Evolutionary conservation across 768 basidiomycete genomes (phyloP).

Genomic region (Calvatia gigantea): DNA sequence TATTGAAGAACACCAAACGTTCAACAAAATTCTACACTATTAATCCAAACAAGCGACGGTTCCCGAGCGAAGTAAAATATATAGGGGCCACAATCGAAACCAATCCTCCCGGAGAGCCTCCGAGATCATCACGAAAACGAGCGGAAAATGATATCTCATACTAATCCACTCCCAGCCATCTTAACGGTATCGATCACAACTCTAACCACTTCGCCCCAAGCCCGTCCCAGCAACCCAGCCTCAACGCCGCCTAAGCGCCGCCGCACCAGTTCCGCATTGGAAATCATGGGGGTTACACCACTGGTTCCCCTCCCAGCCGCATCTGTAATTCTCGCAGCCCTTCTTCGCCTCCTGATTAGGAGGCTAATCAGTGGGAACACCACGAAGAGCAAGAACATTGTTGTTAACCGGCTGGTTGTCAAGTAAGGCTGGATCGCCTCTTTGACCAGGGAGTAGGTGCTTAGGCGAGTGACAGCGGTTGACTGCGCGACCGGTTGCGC

Average conservation of each 20-base stretch:
- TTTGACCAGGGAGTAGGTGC: conserved; percentile 40
- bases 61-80: background rate
- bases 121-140: background rate
- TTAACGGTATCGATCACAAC: conserved; percentile 62
- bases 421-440: conserved; percentile 48
- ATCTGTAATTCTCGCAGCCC: conserved; percentile 24
- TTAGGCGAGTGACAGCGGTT: conserved; percentile 20
- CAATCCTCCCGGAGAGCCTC: background rate
- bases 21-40: background rate
- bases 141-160: conserved; percentile 28
- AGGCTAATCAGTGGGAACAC: conserved; percentile 45
- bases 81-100: background rate
- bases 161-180: conserved; percentile 77
- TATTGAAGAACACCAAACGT: background rate
- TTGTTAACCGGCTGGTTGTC: conserved; percentile 42
- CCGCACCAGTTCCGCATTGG: conserved; percentile 55
- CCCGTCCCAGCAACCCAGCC: conserved; percentile 29
- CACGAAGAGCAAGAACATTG: conserved; percentile 45
- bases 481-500: conserved; percentile 20
- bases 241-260: conserved; percentile 44
- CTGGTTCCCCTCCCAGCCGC: conserved; percentile 14
- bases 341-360: conserved; percentile 46
- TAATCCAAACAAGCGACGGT: background rate
- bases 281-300: conserved; percentile 14
- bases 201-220: conserved; percentile 50